These are phyloP conservation scores for Trypanosoma rangeli DNA, from an alignment of 208 protist genomes.

Conservation along the genomic window DNA sequence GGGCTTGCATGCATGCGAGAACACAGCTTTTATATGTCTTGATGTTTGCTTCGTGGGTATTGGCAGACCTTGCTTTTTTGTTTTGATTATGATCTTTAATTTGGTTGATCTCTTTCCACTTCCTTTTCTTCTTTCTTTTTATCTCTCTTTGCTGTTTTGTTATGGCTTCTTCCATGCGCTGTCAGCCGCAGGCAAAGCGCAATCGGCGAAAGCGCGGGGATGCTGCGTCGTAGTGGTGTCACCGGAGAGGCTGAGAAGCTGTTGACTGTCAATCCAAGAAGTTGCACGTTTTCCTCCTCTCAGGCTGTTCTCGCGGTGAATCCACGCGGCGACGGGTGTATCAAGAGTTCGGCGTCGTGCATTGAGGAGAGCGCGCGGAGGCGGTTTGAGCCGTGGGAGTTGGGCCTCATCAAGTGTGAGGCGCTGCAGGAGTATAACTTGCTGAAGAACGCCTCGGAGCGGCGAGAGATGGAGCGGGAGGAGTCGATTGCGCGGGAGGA, in stretches of 20 bases:
- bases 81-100: conserved; percentile 24
- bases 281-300: neutral
- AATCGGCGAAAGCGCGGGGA: neutral
- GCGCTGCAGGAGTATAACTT: conserved; percentile 33
- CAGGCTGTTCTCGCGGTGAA: neutral
- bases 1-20: no score
- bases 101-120: conserved; percentile 13
- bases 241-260: neutral
- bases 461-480: conserved; percentile 24
- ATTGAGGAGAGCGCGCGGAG: neutral
- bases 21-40: no score
- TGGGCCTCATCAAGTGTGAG: conserved; percentile 16
- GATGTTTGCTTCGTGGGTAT: neutral
- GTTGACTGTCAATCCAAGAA: neutral
- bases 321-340: neutral
- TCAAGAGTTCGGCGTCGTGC: conserved; percentile 1
- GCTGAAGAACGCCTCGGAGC: conserved; percentile 20
- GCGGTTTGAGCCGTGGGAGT: conserved; percentile 23
- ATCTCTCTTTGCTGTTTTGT: neutral
- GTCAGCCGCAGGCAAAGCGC: neutral
- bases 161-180: neutral
- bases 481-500: conserved; percentile 31
- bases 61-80: neutral
- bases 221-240: neutral
- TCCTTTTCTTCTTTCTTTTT: neutral